Base-by-base conservation (phyloP, 2,329 filamentous ascomycete genomes). In the Calonectria ilicicola region DNA sequence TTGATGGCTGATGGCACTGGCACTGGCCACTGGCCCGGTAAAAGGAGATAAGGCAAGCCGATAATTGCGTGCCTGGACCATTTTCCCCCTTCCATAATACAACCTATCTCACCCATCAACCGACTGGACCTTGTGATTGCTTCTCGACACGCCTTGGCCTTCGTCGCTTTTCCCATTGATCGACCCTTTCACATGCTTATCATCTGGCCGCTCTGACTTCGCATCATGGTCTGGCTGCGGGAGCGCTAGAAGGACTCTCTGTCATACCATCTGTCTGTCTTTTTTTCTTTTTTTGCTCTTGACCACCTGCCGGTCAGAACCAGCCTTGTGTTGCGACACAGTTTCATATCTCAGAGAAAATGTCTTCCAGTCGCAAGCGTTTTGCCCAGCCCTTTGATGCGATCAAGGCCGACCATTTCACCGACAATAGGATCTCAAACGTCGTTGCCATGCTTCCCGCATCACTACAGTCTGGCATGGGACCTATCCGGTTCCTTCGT, bases 391-490 rank as follows among this genome's bases (percentile, higher is more conserved):
- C 76, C 49, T 76, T 81, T 3, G 78, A 80, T 32, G 80, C 82
- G 65, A 72, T 81, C 65, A 78, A 81, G 47, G 75, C 82, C 71
- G 82, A 82, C 17, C 80, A 81, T 51, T 79, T 80, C 64, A 80
- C 78, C n/a, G 78, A 81, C 66, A 81, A 81, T 64, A 79, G 81
- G 64, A 82, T 86, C 56, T 88, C 87, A 26, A 86, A 87, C 72
- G 83, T 91, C 19, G 89, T 89, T 79, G 85, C 86, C 7, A 85
- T 91, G 70, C 86, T 91, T 9, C 89, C 90, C 5, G 83, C 84
- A 1, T 84, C 89, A 5, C 83, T 92, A 6, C 87, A 89, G 77
- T 87, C 84, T 42, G 84, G 87, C 70, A 83, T 91, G 26, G 87
- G 87, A 3, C 85, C 85, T 7, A 83, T 91, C 10, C 85, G 86